phyloP scores from a whole-genome alignment of 129 eudicot genomes.

The Lactuca sativa region DNA sequence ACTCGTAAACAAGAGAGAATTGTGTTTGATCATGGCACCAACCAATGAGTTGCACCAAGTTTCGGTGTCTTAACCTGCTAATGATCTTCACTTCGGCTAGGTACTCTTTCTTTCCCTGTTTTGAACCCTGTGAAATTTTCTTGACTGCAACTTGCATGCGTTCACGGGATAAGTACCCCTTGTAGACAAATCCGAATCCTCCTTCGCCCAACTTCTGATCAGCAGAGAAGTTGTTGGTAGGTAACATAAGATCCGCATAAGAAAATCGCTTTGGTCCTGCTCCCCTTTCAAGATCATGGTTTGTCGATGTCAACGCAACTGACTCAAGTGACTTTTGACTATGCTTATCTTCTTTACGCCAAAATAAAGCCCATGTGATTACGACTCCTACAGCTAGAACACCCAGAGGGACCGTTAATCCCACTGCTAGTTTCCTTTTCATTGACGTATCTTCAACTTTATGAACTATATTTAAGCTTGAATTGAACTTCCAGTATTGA shows the following conservation, averaged over 20 bases:
- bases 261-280: slow-evolving; percentile 31
- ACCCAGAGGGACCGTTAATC: neutral
- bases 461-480: slow-evolving; percentile 10
- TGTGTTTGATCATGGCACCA: no score
- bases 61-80: no score
- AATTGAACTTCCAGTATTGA: slow-evolving; percentile 33
- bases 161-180: slow-evolving; percentile 11
- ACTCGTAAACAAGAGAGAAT: no score
- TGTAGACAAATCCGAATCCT: neutral
- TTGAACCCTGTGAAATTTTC: no score
- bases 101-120: no score
- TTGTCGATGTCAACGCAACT: slow-evolving; percentile 16
- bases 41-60: no score
- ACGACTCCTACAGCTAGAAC: neutral
- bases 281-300: slow-evolving; percentile 37
- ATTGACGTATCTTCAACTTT: neutral
- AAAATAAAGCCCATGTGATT: neutral
- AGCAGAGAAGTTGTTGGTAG: slow-evolving; percentile 37
- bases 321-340: neutral
- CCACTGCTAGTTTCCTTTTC: neutral
- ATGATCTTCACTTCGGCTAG: no score
- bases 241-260: slow-evolving; percentile 21
- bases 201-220: slow-evolving; percentile 41
- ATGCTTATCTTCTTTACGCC: slow-evolving; percentile 1
- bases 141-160: no score